Conservation (phyloP, 495 filamentous ascomycete species). For the Trichoderma gamsii region DNA sequence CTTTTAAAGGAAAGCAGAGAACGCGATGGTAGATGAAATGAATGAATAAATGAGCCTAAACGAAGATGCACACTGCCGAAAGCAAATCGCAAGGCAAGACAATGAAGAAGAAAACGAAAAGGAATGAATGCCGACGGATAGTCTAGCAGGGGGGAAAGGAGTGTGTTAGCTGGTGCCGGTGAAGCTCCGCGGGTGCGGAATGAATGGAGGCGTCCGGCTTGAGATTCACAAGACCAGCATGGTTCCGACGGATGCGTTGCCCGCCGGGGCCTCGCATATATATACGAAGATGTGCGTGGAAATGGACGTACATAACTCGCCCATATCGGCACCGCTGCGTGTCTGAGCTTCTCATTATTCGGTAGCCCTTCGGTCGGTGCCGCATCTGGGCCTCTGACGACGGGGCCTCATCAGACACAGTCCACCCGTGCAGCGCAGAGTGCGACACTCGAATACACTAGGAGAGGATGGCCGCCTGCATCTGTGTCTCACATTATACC, state of each 20-base stretch:
- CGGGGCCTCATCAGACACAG: slow-evolving; percentile 1
- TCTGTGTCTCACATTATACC: background rate
- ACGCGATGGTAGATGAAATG: background rate
- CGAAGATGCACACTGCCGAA: slow-evolving; percentile 2
- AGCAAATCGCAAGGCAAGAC: background rate
- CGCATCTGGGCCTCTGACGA: slow-evolving; percentile 5
- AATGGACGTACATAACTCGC: background rate
- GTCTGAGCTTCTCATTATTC: slow-evolving; percentile 8
- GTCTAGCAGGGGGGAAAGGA: background rate
- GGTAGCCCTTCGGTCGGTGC: slow-evolving; percentile 12
- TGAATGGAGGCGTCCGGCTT: slow-evolving; percentile 1
- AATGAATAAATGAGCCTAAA: background rate
- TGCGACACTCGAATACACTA: background rate
- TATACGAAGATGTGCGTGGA: too few relatives aligned
- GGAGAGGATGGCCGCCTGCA: background rate
- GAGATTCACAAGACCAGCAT: slow-evolving; percentile 6
- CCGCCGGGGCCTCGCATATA: background rate
- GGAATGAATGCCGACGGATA: background rate
- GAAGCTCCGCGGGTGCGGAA: slow-evolving; percentile 1
- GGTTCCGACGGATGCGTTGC: slow-evolving; percentile 10
- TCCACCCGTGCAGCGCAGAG: background rate
- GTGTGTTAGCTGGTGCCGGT: background rate
- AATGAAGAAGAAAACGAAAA: background rate
- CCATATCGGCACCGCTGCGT: background rate
- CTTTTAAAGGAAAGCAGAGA: background rate